These are phyloP conservation scores for Aspergillus pseudonomiae DNA, from an alignment of 2,329 filamentous ascomycete species.

Conservation along the genomic window DNA sequence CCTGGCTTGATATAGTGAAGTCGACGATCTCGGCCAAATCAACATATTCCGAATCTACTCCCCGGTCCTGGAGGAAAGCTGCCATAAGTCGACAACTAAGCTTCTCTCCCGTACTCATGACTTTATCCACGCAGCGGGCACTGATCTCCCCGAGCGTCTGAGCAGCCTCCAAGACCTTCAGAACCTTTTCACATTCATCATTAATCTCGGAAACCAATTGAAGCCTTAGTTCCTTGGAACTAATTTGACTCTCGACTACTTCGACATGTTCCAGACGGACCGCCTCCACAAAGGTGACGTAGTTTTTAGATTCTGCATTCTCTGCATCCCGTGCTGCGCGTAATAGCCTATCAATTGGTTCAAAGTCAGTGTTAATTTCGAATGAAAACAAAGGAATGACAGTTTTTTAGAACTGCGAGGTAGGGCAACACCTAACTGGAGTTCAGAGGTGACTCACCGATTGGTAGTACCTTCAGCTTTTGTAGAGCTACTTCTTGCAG, in stretches of 20 bases:
- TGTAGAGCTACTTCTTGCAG: constrained; percentile 88
- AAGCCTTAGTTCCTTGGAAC: constrained; percentile 58
- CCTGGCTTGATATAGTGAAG: constrained; percentile 56
- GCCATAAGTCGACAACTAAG: constrained; percentile 92
- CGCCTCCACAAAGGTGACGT: constrained; percentile 74
- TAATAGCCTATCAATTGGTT: constrained; percentile 39
- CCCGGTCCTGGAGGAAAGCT: constrained; percentile 75
- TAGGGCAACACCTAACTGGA: neutral
- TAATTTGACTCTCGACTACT: constrained; percentile 68
- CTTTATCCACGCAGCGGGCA: constrained; percentile 77
- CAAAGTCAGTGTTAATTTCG: constrained; percentile 7
- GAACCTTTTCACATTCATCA: constrained; percentile 76
- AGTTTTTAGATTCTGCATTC: constrained; percentile 56
- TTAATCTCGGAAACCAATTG: constrained; percentile 69
- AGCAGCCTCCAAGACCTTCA: constrained; percentile 71
- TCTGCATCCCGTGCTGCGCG: constrained; percentile 55
- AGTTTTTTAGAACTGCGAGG: neutral
- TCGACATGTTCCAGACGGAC: constrained; percentile 81
- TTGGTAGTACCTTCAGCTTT: constrained; percentile 96
- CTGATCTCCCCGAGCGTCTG: constrained; percentile 70
- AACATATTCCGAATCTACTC: constrained; percentile 84
- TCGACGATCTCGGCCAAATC: constrained; percentile 83
- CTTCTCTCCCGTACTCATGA: constrained; percentile 95
- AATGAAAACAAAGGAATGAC: too few relatives aligned
- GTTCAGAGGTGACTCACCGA: constrained; percentile 64